Base-by-base conservation (phyloP, 352 stramenopile species). In the Phytophthora crassamura region DNA sequence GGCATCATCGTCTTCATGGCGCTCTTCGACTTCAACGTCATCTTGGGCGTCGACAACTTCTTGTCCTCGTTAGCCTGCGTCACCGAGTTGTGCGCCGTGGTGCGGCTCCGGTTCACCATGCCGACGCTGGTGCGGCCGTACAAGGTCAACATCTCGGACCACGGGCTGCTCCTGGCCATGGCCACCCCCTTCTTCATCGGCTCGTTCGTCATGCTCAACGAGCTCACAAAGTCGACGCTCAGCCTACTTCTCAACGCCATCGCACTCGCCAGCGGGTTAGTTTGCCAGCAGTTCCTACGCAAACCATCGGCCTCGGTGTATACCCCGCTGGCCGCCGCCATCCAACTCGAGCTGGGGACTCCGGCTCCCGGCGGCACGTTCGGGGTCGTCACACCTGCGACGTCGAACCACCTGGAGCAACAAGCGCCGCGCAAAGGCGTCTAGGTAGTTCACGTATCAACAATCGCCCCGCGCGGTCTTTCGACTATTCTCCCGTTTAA, bases 21-120 rank as follows among this genome's bases (percentile, higher is more conserved):
- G 41, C 80, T 91, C 30, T 86, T 98, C 48, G 86, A 91, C 62
- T 97, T 97, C 64, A 83, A 97, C 58, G 73, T 84, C 32, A 96
- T 96, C 50, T 60, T 97, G 4, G 89, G 94, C 38, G 81, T 98
- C 36, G 82, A 98, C 62, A 99, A 98, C 71, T 95, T 98, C 30
- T 81, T 98, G 45, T 99, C 96, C 70, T 80, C 91, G 7, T 67
- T 97, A 22, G 70, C 91, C 5, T 90, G 95, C 42, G 61, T 98
- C 16, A 88, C 96, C n/a, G 93, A 98, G 61, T 90, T 98, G 49
- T 83, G 72, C 18, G 94, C 94, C 0, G 97, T 97, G 56, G 71
- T 98, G 38, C 84, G 94, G 25, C 77, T 99, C 18, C 84, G 96
- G 7, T 88, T 95, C 39, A 89, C 67, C 4, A 67, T 84, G 39